These are phyloP conservation scores for Calonectria multiphialidica DNA, from an alignment of 2,329 filamentous ascomycete genomes.

Conservation along the genomic window DNA sequence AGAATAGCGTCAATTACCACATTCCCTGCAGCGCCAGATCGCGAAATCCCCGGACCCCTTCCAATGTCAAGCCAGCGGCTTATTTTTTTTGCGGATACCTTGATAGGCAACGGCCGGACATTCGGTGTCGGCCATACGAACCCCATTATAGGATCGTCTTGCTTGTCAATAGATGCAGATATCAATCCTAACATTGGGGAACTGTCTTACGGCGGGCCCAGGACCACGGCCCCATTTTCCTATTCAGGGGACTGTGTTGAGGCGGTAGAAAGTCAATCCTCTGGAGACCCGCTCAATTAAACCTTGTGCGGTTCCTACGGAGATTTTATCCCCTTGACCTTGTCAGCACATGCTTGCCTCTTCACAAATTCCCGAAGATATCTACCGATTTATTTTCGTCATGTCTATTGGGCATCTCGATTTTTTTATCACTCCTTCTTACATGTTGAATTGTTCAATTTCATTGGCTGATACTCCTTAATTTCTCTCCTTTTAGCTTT, in stretches of 20 bases:
- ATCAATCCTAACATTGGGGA: conserved; percentile 1
- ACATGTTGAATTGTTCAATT: neutral
- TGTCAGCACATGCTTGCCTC: neutral
- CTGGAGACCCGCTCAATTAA: neutral
- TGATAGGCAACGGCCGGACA: neutral
- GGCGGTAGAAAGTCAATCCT: neutral
- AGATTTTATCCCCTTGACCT: neutral
- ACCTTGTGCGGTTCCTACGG: neutral
- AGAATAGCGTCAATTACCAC: neutral
- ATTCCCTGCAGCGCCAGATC: neutral
- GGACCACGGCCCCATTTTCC: conserved; percentile 1
- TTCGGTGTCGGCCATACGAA: neutral
- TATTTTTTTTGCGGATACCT: neutral
- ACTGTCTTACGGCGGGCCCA: neutral
- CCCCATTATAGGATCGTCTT: neutral
- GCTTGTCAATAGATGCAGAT: neutral
- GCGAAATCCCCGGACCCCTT: neutral
- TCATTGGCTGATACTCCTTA: neutral
- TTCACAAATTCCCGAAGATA: neutral
- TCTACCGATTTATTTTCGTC: neutral
- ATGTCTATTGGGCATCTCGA: neutral
- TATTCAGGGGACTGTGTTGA: neutral
- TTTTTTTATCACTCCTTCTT: neutral
- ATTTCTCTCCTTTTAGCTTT: neutral
- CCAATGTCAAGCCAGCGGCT: neutral